Evolutionary conservation across 768 basidiomycete species (phyloP), one percentile per base, ranked within the genome.

Genomic region (Boletus pseudo-olivaceus): DNA sequence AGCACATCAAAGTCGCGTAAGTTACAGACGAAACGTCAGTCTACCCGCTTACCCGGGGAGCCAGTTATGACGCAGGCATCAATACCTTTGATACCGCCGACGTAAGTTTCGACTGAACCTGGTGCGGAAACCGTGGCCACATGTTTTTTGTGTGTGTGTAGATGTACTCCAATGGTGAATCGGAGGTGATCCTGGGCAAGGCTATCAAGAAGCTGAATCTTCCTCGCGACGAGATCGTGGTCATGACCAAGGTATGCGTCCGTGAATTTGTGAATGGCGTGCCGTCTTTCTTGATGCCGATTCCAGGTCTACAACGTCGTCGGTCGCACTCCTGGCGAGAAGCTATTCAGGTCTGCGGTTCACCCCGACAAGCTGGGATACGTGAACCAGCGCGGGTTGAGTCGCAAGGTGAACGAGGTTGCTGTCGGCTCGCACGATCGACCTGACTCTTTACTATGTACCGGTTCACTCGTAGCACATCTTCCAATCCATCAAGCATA

Each of bases 351-450:
- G 26, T 51, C 50, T 29, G n/a, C 44, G n/a, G 33, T 51, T 12
- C 43, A 51, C 43, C 6, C 50, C 12, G 50, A 51, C 44, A 27
- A 47, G 5, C 34, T 51, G 26, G 47, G 47, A 35, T 48, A 48
- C 10, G 47, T 48, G 14, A 48, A 48, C 26, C 47, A 48, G 37
- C 47, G 47, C 34, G 47, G 35, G 17, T 27, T 48, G 35, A 48
- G 47, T 35, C 47, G 47, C 35, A 48, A 47, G 50, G 53, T 53
- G 8, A 58, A n/a, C 4, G 69, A 75, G 26, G 81, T 66, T 1
- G 78, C 76, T 19, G 23, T 79, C 66, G 33, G 73, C 52, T 2
- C 6, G 35, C n/a, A 7, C 19, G 14, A 23, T 43, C 37, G n/a
- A 35, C 15, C 12, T 5, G 27, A 32, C 15, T 14, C 4, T n/a